Evolutionary conservation across 1,284 basidiomycete genomes (phyloP).

Genomic region (Stygiomarasmius scandens): DNA sequence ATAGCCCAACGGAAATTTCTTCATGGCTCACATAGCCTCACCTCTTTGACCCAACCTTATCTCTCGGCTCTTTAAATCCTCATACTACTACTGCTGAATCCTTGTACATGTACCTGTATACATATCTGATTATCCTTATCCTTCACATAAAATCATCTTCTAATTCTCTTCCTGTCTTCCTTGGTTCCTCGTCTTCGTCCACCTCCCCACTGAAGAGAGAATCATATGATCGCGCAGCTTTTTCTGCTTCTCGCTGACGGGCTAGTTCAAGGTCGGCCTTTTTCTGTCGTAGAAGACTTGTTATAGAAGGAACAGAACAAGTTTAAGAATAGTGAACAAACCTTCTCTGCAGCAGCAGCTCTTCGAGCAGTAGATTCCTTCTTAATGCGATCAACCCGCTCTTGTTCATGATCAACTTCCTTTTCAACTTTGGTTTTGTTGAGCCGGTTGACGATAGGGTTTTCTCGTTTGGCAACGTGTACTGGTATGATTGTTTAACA

Average conservation of each 20-base stretch:
- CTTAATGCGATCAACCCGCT: constrained; percentile 81
- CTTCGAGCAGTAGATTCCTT: constrained; percentile 44
- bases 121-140: too few relatives aligned
- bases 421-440: constrained; percentile 92
- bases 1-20: too few relatives aligned
- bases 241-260: constrained; percentile 71
- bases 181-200: constrained; percentile 39
- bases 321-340: neutral
- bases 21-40: too few relatives aligned
- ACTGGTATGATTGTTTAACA: constrained; percentile 43
- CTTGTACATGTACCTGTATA: too few relatives aligned
- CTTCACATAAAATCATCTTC: constrained; percentile 20
- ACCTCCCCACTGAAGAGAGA: constrained; percentile 59
- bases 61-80: too few relatives aligned
- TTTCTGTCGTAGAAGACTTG: constrained; percentile 48
- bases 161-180: constrained; percentile 43
- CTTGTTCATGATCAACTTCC: constrained; percentile 90
- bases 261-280: constrained; percentile 73
- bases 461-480: constrained; percentile 82
- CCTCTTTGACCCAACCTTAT: too few relatives aligned
- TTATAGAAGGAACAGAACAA: neutral
- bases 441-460: constrained; percentile 88
- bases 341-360: constrained; percentile 16
- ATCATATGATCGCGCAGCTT: constrained; percentile 78
- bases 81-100: too few relatives aligned